Base-by-base conservation (phyloP, 1,284 basidiomycete species). In the Prillingera fragicola region DNA sequence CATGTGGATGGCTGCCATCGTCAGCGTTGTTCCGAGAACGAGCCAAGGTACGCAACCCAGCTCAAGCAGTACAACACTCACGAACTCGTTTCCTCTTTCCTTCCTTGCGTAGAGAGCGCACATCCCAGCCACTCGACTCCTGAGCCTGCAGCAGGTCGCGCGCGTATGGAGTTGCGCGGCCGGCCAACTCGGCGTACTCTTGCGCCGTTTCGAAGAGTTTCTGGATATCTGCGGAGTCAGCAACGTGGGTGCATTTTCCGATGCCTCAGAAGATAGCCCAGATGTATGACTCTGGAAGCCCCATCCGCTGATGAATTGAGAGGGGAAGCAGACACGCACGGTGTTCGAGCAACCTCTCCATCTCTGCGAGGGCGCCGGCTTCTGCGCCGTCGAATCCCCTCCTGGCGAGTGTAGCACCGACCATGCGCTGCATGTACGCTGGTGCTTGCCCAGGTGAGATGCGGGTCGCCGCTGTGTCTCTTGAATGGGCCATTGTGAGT, bases 301-400 rank as follows among this genome's bases (percentile, higher is more conserved):
- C n/a, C 8, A 15, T 15, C 12, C 8, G 14, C 6, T 9, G 28
- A 29, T 29, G 28, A 15, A 15, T 12, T 14, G n/a, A n/a, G n/a
- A n/a, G n/a, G n/a, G n/a, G n/a, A 14, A 25, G 15, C 21, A 33
- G 14, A 15, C n/a, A 62, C 67, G 53, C 39, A 69, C 67, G 65
- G 17, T 48, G 44, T 38, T 67, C 63, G 1, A 69, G 41, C 37
- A 67, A 31, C 21, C 63, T 38, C 40, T 67, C 67, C 34, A 67
- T 62, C 50, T 69, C 67, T 2, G 52, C 45, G 3, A 69, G 33
- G 5, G 63, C 65, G 8, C 67, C 67, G 8, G 64, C 61, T 52
- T 69, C 65, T 2, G 63, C 65, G 4, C 54, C 60, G 17, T 66
- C 59, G 24, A 66, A 65, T 1, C 67, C 67, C 17, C 45, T 45